Base-by-base conservation (phyloP, 1,284 basidiomycete genomes). In the Trametes hirsuta region DNA sequence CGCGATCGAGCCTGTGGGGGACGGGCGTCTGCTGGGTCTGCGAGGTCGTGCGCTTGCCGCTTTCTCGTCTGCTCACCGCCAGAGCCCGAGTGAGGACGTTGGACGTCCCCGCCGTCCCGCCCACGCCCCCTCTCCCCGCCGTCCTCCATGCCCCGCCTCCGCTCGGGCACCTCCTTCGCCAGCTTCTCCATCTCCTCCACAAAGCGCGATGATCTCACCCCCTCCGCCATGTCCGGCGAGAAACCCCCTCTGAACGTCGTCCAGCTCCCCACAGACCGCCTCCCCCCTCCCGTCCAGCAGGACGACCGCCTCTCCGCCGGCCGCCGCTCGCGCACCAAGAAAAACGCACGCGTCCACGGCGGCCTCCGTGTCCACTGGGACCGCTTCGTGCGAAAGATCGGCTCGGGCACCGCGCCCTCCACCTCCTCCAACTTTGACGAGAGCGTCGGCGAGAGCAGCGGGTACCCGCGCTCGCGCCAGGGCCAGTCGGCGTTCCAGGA, bases 371-470 rank as follows among this genome's bases (percentile, higher is more conserved):
- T 77, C 6, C 76, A 77, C 42, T 83, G 77, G 78, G 75, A 76
- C 2, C 75, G 74, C 36, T 74, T 84, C 67, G 70, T 75, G 54
- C 77, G 76, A 62, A 78, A 76, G 52, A 70, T 83, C 36, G 76
- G 78, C 47, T 72, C 77, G 0, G 78, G 77, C 40, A 75, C 75
- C 4, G 73, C 77, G 0, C 77, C 76, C 18, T 80, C 80, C 12
- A 76, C 77, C 37, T 77, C 79, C 9, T 76, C 79, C 18, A 73
- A 74, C 14, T 56, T 75, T 22, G 70, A 76, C 45, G 72, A 71
- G 34, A 84, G 79, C 61, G 73, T 75, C 12, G 73, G 72, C 6
- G 82, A 80, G 54, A 75, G 75, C 64, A 78, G 70, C 56, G 75
- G 70, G 22, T 67, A 66, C 47, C 64, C 61, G 11, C 67, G 66